Evolutionary conservation across 2,329 filamentous ascomycete genomes (phyloP).

Genomic region (Stagonosporopsis rhizophila): DNA sequence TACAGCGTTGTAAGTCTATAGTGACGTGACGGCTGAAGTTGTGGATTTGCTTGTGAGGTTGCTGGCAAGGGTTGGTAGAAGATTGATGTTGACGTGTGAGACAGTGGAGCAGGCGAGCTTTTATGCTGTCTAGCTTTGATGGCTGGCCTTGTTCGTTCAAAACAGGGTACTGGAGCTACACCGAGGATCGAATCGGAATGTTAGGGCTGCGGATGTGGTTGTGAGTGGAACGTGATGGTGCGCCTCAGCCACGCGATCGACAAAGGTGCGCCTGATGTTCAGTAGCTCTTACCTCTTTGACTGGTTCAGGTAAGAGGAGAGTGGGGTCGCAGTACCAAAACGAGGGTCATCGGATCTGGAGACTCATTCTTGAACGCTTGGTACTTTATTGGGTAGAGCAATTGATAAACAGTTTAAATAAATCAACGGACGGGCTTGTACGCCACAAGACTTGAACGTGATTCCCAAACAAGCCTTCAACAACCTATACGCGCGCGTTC

Average conservation of each 20-base stretch:
- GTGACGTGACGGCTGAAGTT: not conserved
- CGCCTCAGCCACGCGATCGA: constrained; percentile 13
- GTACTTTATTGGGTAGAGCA: too few relatives aligned
- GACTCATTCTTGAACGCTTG: not conserved
- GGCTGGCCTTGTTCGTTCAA: not conserved
- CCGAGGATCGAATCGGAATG: not conserved
- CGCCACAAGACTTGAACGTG: too few relatives aligned
- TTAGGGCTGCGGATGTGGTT: not conserved
- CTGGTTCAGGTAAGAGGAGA: not conserved
- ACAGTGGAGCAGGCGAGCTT: not conserved
- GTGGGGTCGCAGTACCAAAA: not conserved
- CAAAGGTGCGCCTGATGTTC: not conserved
- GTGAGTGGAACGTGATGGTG: constrained; percentile 1
- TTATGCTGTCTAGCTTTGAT: not conserved
- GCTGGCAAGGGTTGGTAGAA: not conserved
- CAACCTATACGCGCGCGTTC: not conserved
- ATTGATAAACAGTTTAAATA: too few relatives aligned
- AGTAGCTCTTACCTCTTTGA: not conserved
- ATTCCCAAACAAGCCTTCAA: too few relatives aligned
- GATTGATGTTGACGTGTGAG: not conserved
- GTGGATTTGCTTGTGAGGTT: not conserved
- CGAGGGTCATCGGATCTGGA: not conserved
- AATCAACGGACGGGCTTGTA: too few relatives aligned
- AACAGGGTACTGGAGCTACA: not conserved
- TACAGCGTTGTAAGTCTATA: not conserved